phyloP scores from a whole-genome alignment of 192 early-diverging fungal genomes.

The Chytriomyces confervae region DNA sequence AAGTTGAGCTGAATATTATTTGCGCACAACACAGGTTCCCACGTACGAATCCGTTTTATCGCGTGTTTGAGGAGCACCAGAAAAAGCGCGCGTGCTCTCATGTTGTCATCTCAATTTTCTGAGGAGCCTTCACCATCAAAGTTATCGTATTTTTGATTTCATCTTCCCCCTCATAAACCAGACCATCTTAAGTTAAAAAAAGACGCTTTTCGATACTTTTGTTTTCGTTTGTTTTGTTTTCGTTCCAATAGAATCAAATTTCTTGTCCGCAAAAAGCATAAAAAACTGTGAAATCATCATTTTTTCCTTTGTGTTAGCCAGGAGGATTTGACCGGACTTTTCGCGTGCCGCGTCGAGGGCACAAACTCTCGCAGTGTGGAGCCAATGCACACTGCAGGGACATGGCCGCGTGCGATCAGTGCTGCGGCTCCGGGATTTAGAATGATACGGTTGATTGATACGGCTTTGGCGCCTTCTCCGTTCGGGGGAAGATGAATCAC shows the following conservation, averaged over 20 bases:
- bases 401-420: conserved; percentile 7
- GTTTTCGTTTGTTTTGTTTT: no score
- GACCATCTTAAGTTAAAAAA: no score
- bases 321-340: no score
- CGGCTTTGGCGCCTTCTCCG: conserved; percentile 17
- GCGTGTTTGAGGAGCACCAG: conserved; percentile 27
- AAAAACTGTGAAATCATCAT: no score
- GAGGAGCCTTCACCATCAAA: not conserved
- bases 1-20: not conserved
- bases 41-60: conserved; percentile 51
- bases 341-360: no score
- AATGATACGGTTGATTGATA: conserved; percentile 9
- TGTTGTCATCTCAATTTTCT: not conserved
- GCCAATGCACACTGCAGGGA: not conserved
- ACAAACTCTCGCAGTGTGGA: conserved; percentile 7
- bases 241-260: no score
- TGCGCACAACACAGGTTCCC: conserved; percentile 31
- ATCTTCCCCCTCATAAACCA: not conserved
- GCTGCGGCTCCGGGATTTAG: conserved; percentile 3
- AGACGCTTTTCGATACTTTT: no score
- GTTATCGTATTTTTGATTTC: not conserved
- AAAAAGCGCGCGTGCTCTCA: no score
- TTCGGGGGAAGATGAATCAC: not conserved
- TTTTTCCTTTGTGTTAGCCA: no score
- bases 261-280: no score